Evolutionary conservation across 768 basidiomycete species (phyloP), one percentile per base, ranked within the genome.

Genomic region (Boletus reticuloceps): DNA sequence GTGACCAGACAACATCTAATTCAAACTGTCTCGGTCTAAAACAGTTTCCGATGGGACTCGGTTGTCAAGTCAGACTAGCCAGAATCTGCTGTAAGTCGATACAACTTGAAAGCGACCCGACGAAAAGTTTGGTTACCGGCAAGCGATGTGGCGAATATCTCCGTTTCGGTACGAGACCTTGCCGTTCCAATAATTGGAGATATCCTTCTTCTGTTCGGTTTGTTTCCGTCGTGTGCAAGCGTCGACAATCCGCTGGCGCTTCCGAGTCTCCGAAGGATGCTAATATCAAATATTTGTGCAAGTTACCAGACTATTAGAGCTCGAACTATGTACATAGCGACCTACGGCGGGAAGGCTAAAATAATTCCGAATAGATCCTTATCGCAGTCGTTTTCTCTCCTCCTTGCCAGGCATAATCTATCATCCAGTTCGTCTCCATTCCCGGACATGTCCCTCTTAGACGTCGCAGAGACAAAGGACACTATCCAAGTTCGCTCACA

Each of bases 401-500:
- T 27, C 39, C 32, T 52, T 47, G 10, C 40, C 25, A 44, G 38
- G n/a, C 51, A 42, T 16, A 14, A 31, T 50, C 27, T 43, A 20
- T 44, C 52, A 16, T 51, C 22, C 42, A 31, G 25, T 25, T 37
- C 56, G 20, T 19, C 49, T 19, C 22, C 54, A 25, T 50, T 53
- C 31, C 17, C 34, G 7, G 22, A 48, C 54, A 72, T 68, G 66
- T 54, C 70, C 9, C 34, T 42, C 51, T 32, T 64, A 39, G 56
- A 63, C 54, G 70, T 84, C 54, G 70, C 78, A 5, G 70, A 81
- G 54, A 67, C 77, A 16, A 73, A 79, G 9, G 77, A 82, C 66
- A 83, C 81, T 54, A 72, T 91, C 64, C 75, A 82, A 57, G 83
- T 97, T 50, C 81, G 85, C 47, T 81, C 83, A 0, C 93, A 92